Evolutionary conservation across 176 grass and related monocot species (phyloP).

Genomic region (Ampelocalamus luodianensis): DNA sequence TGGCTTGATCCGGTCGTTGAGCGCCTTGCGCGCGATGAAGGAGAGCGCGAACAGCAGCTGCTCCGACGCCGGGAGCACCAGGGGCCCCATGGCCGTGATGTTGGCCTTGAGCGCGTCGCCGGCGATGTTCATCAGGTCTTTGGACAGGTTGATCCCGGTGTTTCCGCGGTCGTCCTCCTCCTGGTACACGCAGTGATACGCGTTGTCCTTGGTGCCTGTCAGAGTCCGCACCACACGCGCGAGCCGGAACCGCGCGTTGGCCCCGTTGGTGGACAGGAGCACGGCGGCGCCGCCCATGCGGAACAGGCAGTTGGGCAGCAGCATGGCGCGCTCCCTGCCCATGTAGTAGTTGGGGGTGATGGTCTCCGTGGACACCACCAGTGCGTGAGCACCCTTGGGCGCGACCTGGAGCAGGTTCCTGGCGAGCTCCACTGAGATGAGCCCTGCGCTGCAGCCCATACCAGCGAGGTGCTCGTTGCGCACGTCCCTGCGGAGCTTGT

Average conservation of each 20-base stretch:
- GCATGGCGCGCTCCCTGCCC: constrained; percentile 63
- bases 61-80: constrained; percentile 71
- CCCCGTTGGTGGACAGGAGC: constrained; percentile 53
- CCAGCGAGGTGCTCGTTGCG: constrained; percentile 63
- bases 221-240: constrained; percentile 60
- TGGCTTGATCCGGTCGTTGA: constrained; percentile 43
- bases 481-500: constrained; percentile 52
- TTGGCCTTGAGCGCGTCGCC: constrained; percentile 69
- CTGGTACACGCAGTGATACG: constrained; percentile 69
- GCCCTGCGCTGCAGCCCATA: constrained; percentile 73
- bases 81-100: constrained; percentile 62
- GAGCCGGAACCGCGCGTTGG: constrained; percentile 57
- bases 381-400: constrained; percentile 42
- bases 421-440: constrained; percentile 58
- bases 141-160: constrained; percentile 63
- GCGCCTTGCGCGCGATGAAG: constrained; percentile 55
- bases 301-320: constrained; percentile 75
- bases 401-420: constrained; percentile 63
- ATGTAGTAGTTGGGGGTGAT: constrained; percentile 70
- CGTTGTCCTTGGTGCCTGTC: constrained; percentile 41
- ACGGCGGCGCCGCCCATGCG: constrained; percentile 67
- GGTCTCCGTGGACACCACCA: constrained; percentile 70
- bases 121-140: constrained; percentile 66
- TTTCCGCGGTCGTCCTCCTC: constrained; percentile 56
- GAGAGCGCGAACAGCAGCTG: constrained; percentile 64